These are phyloP conservation scores for Acer campestre DNA, from an alignment of 345 rosid species.

Conservation along the genomic window DNA sequence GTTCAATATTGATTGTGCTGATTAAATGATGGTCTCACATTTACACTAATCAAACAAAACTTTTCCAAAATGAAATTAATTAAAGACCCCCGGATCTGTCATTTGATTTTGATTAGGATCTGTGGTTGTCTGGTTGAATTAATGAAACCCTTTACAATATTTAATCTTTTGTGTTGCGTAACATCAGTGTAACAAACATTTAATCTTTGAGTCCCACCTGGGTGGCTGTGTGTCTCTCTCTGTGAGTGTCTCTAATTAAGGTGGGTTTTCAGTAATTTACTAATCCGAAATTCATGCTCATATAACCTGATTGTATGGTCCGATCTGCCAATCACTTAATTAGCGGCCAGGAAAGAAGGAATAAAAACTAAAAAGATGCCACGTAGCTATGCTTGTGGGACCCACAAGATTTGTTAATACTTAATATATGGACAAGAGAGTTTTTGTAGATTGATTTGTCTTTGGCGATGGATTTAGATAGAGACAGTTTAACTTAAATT, in stretches of 20 bases:
- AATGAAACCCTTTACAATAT: background rate
- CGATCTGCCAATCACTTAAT: background rate
- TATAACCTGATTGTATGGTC: background rate
- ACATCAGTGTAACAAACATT: background rate
- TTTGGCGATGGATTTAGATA: background rate
- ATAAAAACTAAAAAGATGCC: background rate
- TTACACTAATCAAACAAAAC: background rate
- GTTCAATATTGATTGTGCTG: background rate
- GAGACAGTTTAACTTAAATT: background rate
- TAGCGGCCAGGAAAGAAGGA: background rate
- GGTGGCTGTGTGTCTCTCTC: too few species aligned
- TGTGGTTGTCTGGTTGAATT: background rate
- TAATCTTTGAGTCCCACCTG: background rate
- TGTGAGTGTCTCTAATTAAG: background rate
- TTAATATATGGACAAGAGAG: background rate
- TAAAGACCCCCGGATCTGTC: background rate
- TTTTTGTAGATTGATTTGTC: background rate
- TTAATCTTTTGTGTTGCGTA: background rate
- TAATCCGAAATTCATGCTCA: background rate
- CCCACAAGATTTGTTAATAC: background rate
- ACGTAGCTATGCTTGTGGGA: constrained; percentile 9
- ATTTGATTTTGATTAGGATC: background rate
- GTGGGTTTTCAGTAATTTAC: background rate
- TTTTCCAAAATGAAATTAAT: background rate
- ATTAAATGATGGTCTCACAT: background rate